A percentile compares a stretch with the other conserved stretches of the same genome.
These are phyloP conservation scores for Amaranthus palmeri DNA, from an alignment of 148 eudicot species.

Conservation along the genomic window DNA sequence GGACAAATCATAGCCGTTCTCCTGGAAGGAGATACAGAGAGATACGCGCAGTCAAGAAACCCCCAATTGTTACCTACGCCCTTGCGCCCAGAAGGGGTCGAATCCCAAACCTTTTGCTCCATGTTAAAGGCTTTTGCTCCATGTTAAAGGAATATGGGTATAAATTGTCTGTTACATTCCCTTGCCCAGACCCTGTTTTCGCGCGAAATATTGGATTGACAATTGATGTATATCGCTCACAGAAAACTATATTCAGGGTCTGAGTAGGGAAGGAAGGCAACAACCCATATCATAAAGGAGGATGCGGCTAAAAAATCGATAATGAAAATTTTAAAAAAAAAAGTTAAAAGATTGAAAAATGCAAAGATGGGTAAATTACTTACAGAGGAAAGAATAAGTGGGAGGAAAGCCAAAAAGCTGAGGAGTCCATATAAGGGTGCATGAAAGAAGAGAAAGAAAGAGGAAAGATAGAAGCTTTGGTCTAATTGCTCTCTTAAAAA, in stretches of 20 bases:
- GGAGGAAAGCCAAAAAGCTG: constrained; percentile 35
- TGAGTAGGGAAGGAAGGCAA: background rate
- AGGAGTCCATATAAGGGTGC: constrained; percentile 45
- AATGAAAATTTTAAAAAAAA: background rate
- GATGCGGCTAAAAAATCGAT: background rate
- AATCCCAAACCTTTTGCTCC: too few relatives aligned
- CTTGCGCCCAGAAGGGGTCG: too few relatives aligned
- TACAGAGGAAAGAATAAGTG: constrained; percentile 49
- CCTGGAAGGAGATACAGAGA: too few relatives aligned
- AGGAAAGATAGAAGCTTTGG: constrained; percentile 45
- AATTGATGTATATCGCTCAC: too few relatives aligned
- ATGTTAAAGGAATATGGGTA: too few relatives aligned
- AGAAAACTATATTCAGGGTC: background rate
- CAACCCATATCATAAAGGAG: background rate
- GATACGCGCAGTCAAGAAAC: too few relatives aligned
- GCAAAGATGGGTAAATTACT: constrained; percentile 6
- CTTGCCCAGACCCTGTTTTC: too few relatives aligned
- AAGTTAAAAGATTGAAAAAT: constrained; percentile 3
- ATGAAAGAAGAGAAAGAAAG: constrained; percentile 47
- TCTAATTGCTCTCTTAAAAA: constrained; percentile 31
- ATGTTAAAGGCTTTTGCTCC: too few relatives aligned
- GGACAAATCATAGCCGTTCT: too few relatives aligned
- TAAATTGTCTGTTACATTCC: too few relatives aligned
- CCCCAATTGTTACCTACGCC: too few relatives aligned
- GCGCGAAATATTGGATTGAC: too few relatives aligned